These are phyloP conservation scores for Phialocephala sp. DNA, from an alignment of 2,329 filamentous ascomycete species.

Conservation along the genomic window DNA sequence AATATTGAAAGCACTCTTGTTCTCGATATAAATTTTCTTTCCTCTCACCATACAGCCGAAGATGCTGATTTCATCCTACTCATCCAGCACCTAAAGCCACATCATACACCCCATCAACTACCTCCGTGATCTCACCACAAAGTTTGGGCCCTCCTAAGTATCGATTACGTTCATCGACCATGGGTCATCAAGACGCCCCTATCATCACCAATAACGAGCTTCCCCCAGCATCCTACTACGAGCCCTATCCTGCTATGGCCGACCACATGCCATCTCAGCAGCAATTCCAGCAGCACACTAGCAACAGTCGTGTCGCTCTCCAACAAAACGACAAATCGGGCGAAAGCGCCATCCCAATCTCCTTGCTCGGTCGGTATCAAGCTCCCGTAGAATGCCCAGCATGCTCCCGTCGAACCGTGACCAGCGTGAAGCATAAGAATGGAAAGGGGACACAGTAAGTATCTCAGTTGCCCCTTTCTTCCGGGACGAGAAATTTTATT, in stretches of 20 bases:
- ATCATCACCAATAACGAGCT: background rate
- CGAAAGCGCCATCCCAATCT: background rate
- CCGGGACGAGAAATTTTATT: background rate
- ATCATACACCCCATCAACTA: background rate
- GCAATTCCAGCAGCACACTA: background rate
- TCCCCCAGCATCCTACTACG: background rate
- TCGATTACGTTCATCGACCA: background rate
- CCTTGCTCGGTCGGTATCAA: background rate
- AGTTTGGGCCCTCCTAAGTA: background rate
- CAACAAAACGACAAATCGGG: constrained; percentile 4
- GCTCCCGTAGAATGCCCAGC: background rate
- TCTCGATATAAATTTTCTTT: background rate
- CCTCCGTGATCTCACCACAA: background rate
- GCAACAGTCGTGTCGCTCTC: background rate
- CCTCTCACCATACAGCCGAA: background rate
- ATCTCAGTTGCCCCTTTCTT: background rate
- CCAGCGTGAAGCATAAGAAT: constrained; percentile 1
- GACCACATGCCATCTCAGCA: background rate
- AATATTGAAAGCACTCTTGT: background rate
- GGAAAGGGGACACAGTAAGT: background rate
- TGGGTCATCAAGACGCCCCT: background rate
- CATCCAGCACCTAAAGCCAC: background rate
- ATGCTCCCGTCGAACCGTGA: background rate
- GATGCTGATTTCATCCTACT: too few relatives aligned
- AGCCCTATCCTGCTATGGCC: background rate